Evolutionary conservation across 345 rosid genomes (phyloP).

Genomic region (Eutrema japonicum): DNA sequence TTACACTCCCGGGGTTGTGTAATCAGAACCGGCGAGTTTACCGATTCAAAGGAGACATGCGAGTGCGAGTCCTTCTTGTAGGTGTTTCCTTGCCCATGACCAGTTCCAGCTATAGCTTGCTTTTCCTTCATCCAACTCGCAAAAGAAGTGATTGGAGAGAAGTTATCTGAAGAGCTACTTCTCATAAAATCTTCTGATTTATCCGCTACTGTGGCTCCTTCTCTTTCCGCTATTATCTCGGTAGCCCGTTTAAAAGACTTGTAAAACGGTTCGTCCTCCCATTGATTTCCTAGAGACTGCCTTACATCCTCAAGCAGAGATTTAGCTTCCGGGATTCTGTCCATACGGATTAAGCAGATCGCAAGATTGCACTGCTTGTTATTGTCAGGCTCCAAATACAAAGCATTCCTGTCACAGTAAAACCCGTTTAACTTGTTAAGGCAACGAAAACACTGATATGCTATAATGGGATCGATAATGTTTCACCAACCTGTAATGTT

Average conservation of each 20-base stretch:
- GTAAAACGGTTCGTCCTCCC: constrained; percentile 54
- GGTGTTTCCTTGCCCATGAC: background rate
- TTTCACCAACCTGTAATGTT: constrained; percentile 58
- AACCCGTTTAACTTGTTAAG: background rate
- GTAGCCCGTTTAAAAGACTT: constrained; percentile 63
- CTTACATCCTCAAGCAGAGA: constrained; percentile 58
- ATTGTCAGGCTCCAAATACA: constrained; percentile 64
- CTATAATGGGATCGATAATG: background rate
- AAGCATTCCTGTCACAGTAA: constrained; percentile 59
- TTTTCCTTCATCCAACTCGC: constrained; percentile 1
- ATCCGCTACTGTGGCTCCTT: constrained; percentile 21
- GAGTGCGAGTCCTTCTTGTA: background rate
- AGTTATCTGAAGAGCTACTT: constrained; percentile 36
- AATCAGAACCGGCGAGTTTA: constrained; percentile 31
- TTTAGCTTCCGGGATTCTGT: constrained; percentile 67
- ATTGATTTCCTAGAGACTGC: constrained; percentile 41
- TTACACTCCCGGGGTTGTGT: constrained; percentile 45
- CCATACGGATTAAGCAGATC: constrained; percentile 72
- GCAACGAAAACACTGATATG: background rate
- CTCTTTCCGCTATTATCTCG: constrained; percentile 55
- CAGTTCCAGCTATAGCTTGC: constrained; percentile 10
- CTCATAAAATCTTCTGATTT: background rate
- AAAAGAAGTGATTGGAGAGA: constrained; percentile 12
- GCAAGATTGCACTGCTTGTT: constrained; percentile 80
- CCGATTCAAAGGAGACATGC: constrained; percentile 9